Evolutionary conservation across 192 early-diverging fungal genomes (phyloP), one percentile per base, ranked within the genome.

Genomic region (Podila verticillata): DNA sequence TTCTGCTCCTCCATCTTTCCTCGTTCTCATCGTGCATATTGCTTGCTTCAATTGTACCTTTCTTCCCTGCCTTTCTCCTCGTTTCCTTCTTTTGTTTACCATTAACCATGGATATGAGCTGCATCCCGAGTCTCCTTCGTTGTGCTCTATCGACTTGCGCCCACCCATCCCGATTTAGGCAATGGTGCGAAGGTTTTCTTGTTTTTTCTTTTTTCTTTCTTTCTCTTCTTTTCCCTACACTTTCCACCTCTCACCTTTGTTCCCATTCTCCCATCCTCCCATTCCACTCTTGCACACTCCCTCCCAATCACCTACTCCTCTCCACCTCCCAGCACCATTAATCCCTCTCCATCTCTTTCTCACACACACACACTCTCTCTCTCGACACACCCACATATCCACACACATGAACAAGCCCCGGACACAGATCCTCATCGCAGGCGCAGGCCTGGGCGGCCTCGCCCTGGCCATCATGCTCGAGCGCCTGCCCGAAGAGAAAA

Each of bases 391-490:
- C 19, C 61, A 2, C 36, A 28, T 15, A 61, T 10, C 13, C 47
- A 34, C 34, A 57, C 32, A 57, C 22, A 15, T 34, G 2, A 54
- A n/a, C 4, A 75, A 70, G 74, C 13, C 68, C 48, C 44, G 74
- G 24, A 66, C 54, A 57, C 56, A 78, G 49, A 78, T 78, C 48
- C 63, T 78, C 22, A 78, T 78, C 26, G 74, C 74, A 32, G 74
- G 74, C 5, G 74, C 56, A 5, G 74, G 74, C 20, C 57, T 78
- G 19, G 68, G 74, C n/a, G 74, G 74, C 0, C 51, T 78, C 5
- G 67, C 68, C 4, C 15, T 78, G 10, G 74, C 74, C 58, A 70
- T 78, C 48, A 78, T 78, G 74, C 58, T 78, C 12, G 74, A 78
- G 29, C 74, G 63, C 13, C 64, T 78, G 6, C 74, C 74, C 12